phyloP scores from a whole-genome alignment of 2,329 filamentous ascomycete genomes.

The Fusarium piperis region DNA sequence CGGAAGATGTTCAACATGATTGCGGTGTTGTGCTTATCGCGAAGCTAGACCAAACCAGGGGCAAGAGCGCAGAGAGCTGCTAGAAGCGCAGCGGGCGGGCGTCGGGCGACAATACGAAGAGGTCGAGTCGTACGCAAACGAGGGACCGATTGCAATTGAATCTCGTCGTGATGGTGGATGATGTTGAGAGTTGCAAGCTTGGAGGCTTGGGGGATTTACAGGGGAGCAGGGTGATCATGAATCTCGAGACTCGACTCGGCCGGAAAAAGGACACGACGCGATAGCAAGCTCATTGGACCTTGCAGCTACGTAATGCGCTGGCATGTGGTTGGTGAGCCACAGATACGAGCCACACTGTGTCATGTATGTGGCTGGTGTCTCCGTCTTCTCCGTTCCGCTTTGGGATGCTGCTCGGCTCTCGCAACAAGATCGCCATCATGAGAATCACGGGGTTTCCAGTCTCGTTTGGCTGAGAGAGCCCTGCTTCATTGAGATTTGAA shows the following conservation, averaged over 20 bases:
- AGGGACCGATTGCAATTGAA: constrained; percentile 27
- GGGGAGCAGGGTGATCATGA: constrained; percentile 39
- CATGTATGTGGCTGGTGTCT: constrained; percentile 5
- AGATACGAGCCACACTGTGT: background rate
- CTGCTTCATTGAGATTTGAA: background rate
- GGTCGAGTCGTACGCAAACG: constrained; percentile 1
- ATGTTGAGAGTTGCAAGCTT: constrained; percentile 16
- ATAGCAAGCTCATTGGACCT: constrained; percentile 44
- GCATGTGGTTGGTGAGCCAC: constrained; percentile 23
- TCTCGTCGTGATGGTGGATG: constrained; percentile 13
- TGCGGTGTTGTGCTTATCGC: constrained; percentile 23
- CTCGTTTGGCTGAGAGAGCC: background rate
- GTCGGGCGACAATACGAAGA: constrained; percentile 29
- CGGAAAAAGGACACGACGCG: constrained; percentile 47
- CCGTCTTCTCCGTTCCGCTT: background rate
- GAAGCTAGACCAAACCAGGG: constrained; percentile 20
- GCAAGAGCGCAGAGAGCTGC: constrained; percentile 26
- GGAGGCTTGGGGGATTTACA: constrained; percentile 27
- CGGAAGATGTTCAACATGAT: constrained; percentile 69
- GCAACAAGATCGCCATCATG: background rate
- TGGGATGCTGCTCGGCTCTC: background rate
- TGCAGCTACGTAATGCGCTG: constrained; percentile 33
- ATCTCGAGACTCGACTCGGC: constrained; percentile 34
- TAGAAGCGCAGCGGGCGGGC: constrained; percentile 27
- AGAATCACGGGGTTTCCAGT: background rate